Evolutionary conservation across 2,329 filamentous ascomycete species (phyloP).

Genomic region (Ilyonectria robusta): DNA sequence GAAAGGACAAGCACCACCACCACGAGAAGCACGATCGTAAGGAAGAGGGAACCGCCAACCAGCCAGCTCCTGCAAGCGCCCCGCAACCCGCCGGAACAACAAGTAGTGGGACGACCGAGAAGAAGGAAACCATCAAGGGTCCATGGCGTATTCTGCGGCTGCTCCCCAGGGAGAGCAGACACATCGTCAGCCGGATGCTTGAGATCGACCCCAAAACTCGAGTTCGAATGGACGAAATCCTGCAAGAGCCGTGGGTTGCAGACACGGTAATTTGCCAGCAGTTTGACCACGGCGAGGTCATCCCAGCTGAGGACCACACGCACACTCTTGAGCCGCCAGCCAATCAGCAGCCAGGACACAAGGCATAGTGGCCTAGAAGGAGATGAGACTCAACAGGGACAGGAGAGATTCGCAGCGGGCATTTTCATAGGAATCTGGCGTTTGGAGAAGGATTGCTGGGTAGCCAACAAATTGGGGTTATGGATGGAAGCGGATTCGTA

Average conservation of each 20-base stretch:
- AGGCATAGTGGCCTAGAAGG: slow-evolving; percentile 29
- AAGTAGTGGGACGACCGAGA: slow-evolving; percentile 58
- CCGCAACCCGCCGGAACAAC: slow-evolving; percentile 36
- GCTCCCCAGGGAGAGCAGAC: slow-evolving; percentile 88
- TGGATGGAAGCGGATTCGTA: slow-evolving; percentile 38
- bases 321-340: slow-evolving; percentile 86
- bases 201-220: slow-evolving; percentile 88
- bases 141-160: slow-evolving; percentile 92
- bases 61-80: slow-evolving; percentile 21
- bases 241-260: slow-evolving; percentile 92
- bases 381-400: slow-evolving; percentile 5
- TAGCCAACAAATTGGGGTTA: slow-evolving; percentile 24
- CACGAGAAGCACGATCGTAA: slow-evolving; percentile 40
- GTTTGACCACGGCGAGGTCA: slow-evolving; percentile 76
- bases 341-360: slow-evolving; percentile 53
- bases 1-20: slow-evolving; percentile 40
- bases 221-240: slow-evolving; percentile 87
- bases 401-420: background rate
- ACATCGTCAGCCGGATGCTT: slow-evolving; percentile 93
- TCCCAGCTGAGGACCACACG: slow-evolving; percentile 82
- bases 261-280: slow-evolving; percentile 88
- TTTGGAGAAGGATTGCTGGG: slow-evolving; percentile 38
- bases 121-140: slow-evolving; percentile 87
- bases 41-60: slow-evolving; percentile 33
- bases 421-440: slow-evolving; percentile 39